Evolutionary conservation across 768 basidiomycete species (phyloP).

Genomic region (Collybia sp.): DNA sequence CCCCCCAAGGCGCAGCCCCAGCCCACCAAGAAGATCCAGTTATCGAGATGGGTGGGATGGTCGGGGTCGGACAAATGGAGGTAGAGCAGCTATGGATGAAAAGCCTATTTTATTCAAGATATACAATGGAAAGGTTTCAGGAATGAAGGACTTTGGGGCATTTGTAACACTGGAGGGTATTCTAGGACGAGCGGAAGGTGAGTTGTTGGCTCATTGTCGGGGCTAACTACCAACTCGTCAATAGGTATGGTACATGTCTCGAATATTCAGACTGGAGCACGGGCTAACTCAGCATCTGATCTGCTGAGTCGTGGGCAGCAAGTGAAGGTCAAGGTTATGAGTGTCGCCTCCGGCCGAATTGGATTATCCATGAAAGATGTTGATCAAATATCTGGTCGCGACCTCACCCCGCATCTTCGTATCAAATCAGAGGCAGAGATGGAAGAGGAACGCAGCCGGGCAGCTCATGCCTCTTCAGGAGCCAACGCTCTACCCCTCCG

Average conservation of each 20-base stretch:
- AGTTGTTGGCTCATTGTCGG: constrained; percentile 15
- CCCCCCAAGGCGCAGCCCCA: constrained; percentile 47
- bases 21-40: constrained; percentile 55
- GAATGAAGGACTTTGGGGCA: constrained; percentile 93
- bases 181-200: constrained; percentile 84
- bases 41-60: constrained; percentile 37
- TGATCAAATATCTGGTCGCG: constrained; percentile 85
- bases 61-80: constrained; percentile 27
- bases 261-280: constrained; percentile 78
- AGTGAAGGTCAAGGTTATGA: constrained; percentile 97
- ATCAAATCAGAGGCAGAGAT: constrained; percentile 94
- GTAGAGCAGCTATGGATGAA: constrained; percentile 56
- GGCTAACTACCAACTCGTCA: neutral
- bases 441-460: constrained; percentile 68
- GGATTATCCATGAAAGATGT: constrained; percentile 98
- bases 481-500: constrained; percentile 83
- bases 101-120: constrained; percentile 91
- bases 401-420: constrained; percentile 90
- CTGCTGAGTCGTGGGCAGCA: constrained; percentile 77
- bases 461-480: constrained; percentile 68
- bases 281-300: constrained; percentile 85
- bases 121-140: constrained; percentile 81
- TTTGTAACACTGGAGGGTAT: constrained; percentile 91
- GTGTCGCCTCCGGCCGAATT: constrained; percentile 74
- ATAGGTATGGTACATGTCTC: constrained; percentile 98